Evolutionary conservation across 2,329 filamentous ascomycete species (phyloP).

Genomic region (Monosporascus sp.): DNA sequence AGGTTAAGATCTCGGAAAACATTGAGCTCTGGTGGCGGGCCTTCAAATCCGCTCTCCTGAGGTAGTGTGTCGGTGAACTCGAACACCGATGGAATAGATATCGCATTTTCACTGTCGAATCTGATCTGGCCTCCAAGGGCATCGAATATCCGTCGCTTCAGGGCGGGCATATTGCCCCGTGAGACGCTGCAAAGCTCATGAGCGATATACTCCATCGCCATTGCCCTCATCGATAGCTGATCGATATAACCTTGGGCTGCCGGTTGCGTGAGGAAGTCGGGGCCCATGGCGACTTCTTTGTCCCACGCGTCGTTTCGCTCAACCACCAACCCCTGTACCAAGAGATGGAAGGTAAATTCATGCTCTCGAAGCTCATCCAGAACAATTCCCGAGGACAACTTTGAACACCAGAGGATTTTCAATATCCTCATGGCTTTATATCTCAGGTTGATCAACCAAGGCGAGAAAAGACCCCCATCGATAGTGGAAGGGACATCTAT

Average conservation of each 20-base stretch:
- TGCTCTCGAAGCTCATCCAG: constrained; percentile 74
- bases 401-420: constrained; percentile 76
- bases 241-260: constrained; percentile 67
- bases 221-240: constrained; percentile 71
- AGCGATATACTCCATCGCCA: constrained; percentile 78
- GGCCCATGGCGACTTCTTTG: background rate
- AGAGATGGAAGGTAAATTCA: constrained; percentile 73
- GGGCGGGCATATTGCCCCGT: constrained; percentile 62
- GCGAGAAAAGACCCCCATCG: constrained; percentile 51
- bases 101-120: constrained; percentile 59
- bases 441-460: constrained; percentile 66
- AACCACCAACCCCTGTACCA: constrained; percentile 67
- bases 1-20: constrained; percentile 65
- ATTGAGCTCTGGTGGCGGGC: constrained; percentile 47
- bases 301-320: constrained; percentile 70
- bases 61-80: constrained; percentile 87
- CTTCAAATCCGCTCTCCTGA: constrained; percentile 44
- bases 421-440: constrained; percentile 68
- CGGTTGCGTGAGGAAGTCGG: constrained; percentile 47
- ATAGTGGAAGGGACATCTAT: constrained; percentile 62
- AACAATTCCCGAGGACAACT: constrained; percentile 68
- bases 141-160: constrained; percentile 63
- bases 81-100: constrained; percentile 72
- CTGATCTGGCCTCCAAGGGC: constrained; percentile 74
- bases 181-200: constrained; percentile 77